Evolutionary conservation across 306 rosid species (phyloP).

Genomic region (Acacia acuminata): DNA sequence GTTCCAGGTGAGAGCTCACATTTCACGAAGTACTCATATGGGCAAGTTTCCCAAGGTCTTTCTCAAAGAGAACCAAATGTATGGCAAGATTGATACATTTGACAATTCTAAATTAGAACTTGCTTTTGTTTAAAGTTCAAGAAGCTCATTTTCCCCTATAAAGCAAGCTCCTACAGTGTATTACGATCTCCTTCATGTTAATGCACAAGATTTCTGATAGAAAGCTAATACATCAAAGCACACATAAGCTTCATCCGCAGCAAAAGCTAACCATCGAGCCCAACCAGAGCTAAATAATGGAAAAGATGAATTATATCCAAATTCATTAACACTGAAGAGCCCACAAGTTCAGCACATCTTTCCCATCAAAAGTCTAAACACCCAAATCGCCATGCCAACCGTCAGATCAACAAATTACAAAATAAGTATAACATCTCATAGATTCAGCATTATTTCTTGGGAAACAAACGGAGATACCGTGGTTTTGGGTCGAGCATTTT

Average conservation of each 20-base stretch:
- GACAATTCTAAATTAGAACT: background rate
- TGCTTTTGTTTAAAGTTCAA: background rate
- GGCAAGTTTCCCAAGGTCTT: background rate
- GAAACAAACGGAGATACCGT: constrained; percentile 33
- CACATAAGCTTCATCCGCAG: background rate
- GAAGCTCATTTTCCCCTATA: background rate
- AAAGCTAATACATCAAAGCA: background rate
- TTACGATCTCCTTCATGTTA: background rate
- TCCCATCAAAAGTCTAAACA: background rate
- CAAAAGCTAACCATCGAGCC: background rate
- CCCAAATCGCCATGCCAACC: background rate
- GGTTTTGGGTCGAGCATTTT: constrained; percentile 79
- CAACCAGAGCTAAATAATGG: background rate
- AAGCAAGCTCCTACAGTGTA: background rate
- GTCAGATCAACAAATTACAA: background rate
- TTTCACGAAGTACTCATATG: background rate
- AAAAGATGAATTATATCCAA: background rate
- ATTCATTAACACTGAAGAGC: background rate
- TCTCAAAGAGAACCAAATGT: background rate
- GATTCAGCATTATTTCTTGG: background rate
- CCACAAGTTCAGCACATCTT: background rate
- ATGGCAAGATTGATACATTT: background rate
- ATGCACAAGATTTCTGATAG: background rate
- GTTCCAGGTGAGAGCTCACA: background rate
- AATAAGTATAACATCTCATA: background rate